phyloP scores from a whole-genome alignment of 2,329 filamentous ascomycete genomes.

The Curvularia lunata region DNA sequence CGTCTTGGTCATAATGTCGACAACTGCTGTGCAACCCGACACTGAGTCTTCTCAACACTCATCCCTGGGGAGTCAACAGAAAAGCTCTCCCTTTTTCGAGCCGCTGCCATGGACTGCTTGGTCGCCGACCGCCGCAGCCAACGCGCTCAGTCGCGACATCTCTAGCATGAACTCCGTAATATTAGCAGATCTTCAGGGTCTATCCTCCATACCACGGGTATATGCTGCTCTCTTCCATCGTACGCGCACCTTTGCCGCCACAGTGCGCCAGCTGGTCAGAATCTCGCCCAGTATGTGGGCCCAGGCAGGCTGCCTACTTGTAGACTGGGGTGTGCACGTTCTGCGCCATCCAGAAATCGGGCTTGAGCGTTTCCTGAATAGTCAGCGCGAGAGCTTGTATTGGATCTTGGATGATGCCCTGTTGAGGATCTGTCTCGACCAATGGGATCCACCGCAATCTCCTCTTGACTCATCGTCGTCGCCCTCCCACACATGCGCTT shows the following conservation, averaged over 20 bases:
- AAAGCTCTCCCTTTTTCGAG: neutral
- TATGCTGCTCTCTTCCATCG: conserved; percentile 17
- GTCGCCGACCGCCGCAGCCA: neutral
- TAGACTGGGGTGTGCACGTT: conserved; percentile 17
- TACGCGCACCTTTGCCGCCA: conserved; percentile 15
- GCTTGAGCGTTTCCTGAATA: conserved; percentile 20
- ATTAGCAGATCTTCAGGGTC: conserved; percentile 6
- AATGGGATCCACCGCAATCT: conserved; percentile 17
- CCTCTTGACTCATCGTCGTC: neutral
- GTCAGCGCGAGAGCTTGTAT: conserved; percentile 25
- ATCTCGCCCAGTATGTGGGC: conserved; percentile 12
- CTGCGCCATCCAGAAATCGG: conserved; percentile 9
- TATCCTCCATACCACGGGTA: conserved; percentile 5
- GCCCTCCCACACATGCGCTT: neutral
- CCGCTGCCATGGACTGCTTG: conserved; percentile 1
- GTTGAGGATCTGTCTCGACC: conserved; percentile 18
- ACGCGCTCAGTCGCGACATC: neutral
- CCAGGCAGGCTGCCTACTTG: conserved; percentile 11
- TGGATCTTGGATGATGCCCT: conserved; percentile 25
- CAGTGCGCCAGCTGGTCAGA: conserved; percentile 12
- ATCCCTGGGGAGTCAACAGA: neutral
- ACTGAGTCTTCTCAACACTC: neutral
- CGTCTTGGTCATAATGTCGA: neutral
- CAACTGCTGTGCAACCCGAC: neutral
- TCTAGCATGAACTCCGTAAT: conserved; percentile 9